Evolutionary conservation across 768 basidiomycete species (phyloP), one percentile per base, ranked within the genome.

Genomic region (Paxillus ammoniavirescens): DNA sequence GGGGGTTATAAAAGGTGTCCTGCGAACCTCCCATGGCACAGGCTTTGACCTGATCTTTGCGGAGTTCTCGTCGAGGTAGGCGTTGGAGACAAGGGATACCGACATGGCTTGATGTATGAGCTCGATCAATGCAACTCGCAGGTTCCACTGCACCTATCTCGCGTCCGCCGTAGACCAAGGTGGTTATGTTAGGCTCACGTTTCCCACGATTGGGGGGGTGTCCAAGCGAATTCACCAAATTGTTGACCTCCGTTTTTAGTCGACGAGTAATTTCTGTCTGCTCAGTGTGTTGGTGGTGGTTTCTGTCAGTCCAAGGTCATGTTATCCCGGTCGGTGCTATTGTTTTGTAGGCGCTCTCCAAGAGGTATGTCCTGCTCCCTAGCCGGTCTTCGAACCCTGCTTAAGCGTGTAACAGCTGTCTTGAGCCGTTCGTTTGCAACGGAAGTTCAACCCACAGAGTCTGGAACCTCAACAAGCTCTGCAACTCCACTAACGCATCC

Each of bases 11-110:
- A 18, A 4, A 21, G 12, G 17, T 2, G 35, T 5, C 3, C 9
- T 5, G 41, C 76, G 54, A 53, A 96, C 96, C 86, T 97, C 94
- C 96, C 96, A 98, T 59, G 94, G 94, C 9, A 97, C 92, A 1
- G 87, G 86, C 70, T 95, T 97, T 8, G 87, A 81, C 61, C 89
- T 81, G 56, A 95, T 93, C 78, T 96, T 95, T 49, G 86, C 78
- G 8, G 91, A 89, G 63, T 78, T 82, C 60, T 96, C 93, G 59
- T 94, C 91, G 56, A 98, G 83, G 75, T 88, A 93, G 2, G 83
- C 69, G 63, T 88, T 93, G 21, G 87, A 87, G 33, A 93, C 86
- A 50, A 92, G 80, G 46, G 83, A 82, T 58, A 89, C 76, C 13
- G 89, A 83, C 89, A 91, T 91, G 61, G 65, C 63, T 50, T 49